These are phyloP conservation scores for Limnomonas spitsbergensis DNA, from an alignment of 139 green algal species.

Conservation along the genomic window DNA sequence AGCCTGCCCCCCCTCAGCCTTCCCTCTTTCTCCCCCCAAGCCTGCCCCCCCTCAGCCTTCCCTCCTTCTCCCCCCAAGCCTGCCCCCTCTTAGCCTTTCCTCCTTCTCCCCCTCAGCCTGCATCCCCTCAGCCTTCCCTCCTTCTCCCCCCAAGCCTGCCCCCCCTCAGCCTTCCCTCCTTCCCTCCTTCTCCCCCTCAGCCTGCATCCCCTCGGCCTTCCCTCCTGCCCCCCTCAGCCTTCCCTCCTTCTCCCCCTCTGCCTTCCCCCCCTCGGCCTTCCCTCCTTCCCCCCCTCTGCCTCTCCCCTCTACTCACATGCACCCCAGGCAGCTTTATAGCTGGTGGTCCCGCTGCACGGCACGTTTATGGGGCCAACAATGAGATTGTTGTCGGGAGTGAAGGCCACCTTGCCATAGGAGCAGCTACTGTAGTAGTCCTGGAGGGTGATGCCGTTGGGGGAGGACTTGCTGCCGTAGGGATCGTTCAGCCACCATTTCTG, in stretches of 20 bases:
- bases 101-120: too few relatives aligned
- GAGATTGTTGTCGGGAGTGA: slow-evolving; percentile 16
- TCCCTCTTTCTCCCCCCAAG: too few relatives aligned
- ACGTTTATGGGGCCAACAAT: slow-evolving; percentile 20
- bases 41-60: too few relatives aligned
- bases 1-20: too few relatives aligned
- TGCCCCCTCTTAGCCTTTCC: too few relatives aligned
- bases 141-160: too few relatives aligned
- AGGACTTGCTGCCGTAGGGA: not conserved
- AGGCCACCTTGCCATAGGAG: slow-evolving; percentile 16
- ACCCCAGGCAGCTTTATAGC: not conserved
- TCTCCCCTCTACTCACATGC: not conserved
- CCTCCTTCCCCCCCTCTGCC: not conserved
- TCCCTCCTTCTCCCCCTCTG: too few relatives aligned
- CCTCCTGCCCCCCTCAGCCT: too few relatives aligned
- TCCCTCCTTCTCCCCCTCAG: not conserved
- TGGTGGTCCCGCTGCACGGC: slow-evolving; percentile 12
- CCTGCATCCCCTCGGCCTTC: not conserved
- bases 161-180: too few relatives aligned
- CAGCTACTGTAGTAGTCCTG: slow-evolving; percentile 18
- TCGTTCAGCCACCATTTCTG: slow-evolving; percentile 1
- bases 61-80: too few relatives aligned
- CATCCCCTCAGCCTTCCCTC: too few relatives aligned
- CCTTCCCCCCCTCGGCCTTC: too few relatives aligned
- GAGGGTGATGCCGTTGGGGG: not conserved